phyloP scores from a whole-genome alignment of 2,329 filamentous ascomycete species.

The Fusarium phyllophilum region DNA sequence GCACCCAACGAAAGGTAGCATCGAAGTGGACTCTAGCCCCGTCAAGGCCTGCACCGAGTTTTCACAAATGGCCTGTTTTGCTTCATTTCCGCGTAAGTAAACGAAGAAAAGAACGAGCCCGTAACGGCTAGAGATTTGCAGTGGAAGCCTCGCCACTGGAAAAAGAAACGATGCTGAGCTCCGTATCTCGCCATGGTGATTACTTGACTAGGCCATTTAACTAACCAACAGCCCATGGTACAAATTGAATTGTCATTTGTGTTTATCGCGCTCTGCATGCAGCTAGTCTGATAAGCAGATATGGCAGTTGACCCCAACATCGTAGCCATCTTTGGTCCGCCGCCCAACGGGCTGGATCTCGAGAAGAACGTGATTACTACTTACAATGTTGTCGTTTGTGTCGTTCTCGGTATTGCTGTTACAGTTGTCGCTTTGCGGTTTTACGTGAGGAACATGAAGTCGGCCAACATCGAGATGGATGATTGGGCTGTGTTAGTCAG shows the following conservation, averaged over 20 bases:
- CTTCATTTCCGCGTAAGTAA: not conserved
- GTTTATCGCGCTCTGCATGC: not conserved
- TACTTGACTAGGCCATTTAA: not conserved
- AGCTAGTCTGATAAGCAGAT: not conserved
- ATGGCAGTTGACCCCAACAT: conserved; percentile 5
- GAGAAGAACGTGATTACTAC: not conserved
- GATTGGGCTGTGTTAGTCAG: conserved; percentile 15
- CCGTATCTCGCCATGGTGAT: not conserved
- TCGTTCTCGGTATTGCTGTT: not conserved
- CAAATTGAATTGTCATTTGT: not conserved
- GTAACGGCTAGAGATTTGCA: not conserved
- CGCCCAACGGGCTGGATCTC: conserved; percentile 1
- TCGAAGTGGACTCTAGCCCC: conserved; percentile 8
- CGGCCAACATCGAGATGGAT: conserved; percentile 2
- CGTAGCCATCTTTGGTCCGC: conserved; percentile 13
- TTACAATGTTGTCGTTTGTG: conserved; percentile 4
- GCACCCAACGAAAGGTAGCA: not conserved
- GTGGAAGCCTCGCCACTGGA: not conserved
- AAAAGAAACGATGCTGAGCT: not conserved
- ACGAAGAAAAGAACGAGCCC: not conserved
- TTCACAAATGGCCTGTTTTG: conserved; percentile 11
- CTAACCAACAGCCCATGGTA: not conserved
- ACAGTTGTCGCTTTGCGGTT: not conserved
- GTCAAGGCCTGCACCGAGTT: not conserved
- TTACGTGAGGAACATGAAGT: conserved; percentile 24